Evolutionary conservation across 345 rosid species (phyloP).

Genomic region (Atalantia buxifolia): DNA sequence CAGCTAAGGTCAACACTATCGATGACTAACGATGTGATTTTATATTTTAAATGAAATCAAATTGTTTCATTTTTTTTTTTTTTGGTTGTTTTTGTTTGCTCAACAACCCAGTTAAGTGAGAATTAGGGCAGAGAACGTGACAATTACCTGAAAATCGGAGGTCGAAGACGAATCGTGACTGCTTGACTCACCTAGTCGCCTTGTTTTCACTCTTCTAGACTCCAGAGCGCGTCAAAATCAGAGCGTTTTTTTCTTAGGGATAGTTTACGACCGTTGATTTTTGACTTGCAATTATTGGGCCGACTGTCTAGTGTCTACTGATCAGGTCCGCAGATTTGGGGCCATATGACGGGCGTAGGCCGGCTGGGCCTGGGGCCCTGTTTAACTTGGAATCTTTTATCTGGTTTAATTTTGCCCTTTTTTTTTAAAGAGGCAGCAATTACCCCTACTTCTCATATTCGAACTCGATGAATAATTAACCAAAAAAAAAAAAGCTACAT

Average conservation of each 20-base stretch:
- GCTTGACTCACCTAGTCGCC: slow-evolving; percentile 4
- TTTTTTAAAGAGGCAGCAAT: no score
- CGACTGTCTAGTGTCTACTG: background rate
- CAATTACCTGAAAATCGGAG: slow-evolving; percentile 7
- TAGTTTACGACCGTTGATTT: slow-evolving; percentile 8
- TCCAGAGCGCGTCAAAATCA: background rate
- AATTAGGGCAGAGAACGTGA: background rate
- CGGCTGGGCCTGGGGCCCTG: background rate
- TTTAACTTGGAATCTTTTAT: background rate
- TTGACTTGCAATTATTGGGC: background rate
- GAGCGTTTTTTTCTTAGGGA: background rate
- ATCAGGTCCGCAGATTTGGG: background rate
- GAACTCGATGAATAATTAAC: no score
- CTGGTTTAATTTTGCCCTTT: no score
- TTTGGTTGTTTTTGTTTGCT: background rate
- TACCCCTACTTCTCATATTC: no score
- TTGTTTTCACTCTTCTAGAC: background rate
- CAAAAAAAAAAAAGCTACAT: no score
- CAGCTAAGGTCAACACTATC: slow-evolving; percentile 1
- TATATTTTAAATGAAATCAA: background rate
- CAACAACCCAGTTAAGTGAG: slow-evolving; percentile 3
- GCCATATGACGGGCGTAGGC: background rate
- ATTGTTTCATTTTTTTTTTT: no score
- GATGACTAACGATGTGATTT: background rate
- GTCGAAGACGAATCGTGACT: slow-evolving; percentile 13